Base-by-base conservation (phyloP, 208 protist genomes). In the Trypanosoma cruzi region DNA sequence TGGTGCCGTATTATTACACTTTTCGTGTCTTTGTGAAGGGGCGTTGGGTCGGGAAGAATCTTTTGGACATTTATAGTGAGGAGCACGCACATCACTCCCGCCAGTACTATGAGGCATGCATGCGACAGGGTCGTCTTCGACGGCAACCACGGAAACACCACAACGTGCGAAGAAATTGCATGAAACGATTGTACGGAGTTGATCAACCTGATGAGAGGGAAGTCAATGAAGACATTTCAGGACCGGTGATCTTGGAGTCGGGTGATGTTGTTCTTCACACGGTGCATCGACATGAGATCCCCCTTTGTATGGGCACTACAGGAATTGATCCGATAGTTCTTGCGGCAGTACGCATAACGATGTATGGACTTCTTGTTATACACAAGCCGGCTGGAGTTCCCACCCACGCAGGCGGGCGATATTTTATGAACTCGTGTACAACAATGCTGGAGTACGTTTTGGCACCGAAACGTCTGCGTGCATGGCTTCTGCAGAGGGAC, bases 211-310 rank as follows among this genome's bases (percentile, higher is more conserved):
- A 42, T 53, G 24, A 50, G 50, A 66, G 5, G 28, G 59, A 73
- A 46, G 52, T 0, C 4, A 24, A 50, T 29, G 40, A 61, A 62
- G 26, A 26, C 6, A 56, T 37, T 32, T 22, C 73, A 29, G 42
- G 24, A 18, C 5, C 58, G 31, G 24, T 42, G n/a, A 8, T 61
- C 32, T 42, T 98, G 20, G 68, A 77, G 53, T 71, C 93, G 28
- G 87, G 92, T 26, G 92, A 99, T 68, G 52, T 86, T 8, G 82
- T 99, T 4, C 59, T 84, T 14, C 96, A 99, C 75, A 83, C 76
- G 0, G 78, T 98, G 10, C 97, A 99, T 70, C 89, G 96, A 18
- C 97, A 99, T 70, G 97, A 99, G 68, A 84, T 97, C 7, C 95
- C 96, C 0, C 85, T 98, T 0, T 55, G 66, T 6, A 77, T 95